These are phyloP conservation scores for Pinguiococcus pyrenoidosus DNA, from an alignment of 108 stramenopile genomes.

Conservation along the genomic window DNA sequence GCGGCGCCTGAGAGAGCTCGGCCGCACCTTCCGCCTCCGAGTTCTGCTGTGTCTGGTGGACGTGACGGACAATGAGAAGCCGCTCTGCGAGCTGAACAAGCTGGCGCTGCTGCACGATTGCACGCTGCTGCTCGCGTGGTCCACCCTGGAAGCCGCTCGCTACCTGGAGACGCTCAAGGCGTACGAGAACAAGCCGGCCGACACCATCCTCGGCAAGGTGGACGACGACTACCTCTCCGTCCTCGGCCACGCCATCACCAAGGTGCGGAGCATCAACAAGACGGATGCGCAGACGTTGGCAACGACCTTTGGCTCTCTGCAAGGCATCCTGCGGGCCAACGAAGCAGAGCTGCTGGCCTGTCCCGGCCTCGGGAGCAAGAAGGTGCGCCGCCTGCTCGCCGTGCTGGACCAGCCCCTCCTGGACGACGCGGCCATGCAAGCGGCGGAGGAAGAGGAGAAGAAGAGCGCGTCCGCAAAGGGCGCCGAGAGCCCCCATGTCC, in stretches of 20 bases:
- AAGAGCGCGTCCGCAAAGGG: no score
- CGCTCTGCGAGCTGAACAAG: conserved; percentile 55
- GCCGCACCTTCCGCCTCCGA: conserved; percentile 52
- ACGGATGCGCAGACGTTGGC: conserved; percentile 57
- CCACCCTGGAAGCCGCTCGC: conserved; percentile 66
- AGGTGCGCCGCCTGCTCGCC: conserved; percentile 53
- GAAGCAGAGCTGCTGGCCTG: conserved; percentile 58
- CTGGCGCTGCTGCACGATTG: conserved; percentile 52
- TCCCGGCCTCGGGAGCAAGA: conserved; percentile 63
- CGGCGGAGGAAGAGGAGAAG: no score
- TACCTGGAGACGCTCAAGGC: conserved; percentile 85
- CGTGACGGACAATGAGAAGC: conserved; percentile 58
- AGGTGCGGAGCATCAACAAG: conserved; percentile 52
- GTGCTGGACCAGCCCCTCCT: conserved; percentile 68
- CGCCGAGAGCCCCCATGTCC: no score
- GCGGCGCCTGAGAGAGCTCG: conserved; percentile 38
- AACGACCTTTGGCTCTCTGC: conserved; percentile 46
- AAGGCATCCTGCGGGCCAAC: conserved; percentile 43
- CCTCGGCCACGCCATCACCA: conserved; percentile 47
- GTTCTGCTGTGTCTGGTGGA: conserved; percentile 72
- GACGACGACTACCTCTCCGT: conserved; percentile 44
- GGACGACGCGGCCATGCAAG: no score
- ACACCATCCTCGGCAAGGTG: conserved; percentile 47
- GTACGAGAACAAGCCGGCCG: conserved; percentile 67
- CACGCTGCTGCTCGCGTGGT: conserved; percentile 68